phyloP scores from a whole-genome alignment of 352 stramenopile species.

The Phytophthora idaei region DNA sequence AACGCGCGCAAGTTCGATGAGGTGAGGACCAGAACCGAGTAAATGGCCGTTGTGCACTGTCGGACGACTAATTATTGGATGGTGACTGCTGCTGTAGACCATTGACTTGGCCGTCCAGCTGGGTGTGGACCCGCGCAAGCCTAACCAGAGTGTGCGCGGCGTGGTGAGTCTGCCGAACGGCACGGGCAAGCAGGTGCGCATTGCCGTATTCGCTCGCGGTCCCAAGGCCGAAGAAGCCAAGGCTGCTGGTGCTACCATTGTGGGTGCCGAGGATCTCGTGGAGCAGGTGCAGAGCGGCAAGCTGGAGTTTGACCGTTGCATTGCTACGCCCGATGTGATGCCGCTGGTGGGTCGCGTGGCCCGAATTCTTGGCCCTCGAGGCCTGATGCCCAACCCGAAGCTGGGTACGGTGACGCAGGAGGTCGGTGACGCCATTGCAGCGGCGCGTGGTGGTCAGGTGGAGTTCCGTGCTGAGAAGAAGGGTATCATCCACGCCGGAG shows the following conservation, averaged over 20 bases:
- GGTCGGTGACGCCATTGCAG: slow-evolving; percentile 82
- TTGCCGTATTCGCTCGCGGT: slow-evolving; percentile 92
- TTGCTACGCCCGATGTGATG: slow-evolving; percentile 94
- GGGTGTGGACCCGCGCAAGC: slow-evolving; percentile 86
- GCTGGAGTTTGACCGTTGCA: slow-evolving; percentile 91
- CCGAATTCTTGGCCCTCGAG: slow-evolving; percentile 94
- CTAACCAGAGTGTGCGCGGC: slow-evolving; percentile 88
- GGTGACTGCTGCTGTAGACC: slow-evolving; percentile 45
- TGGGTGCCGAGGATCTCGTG: slow-evolving; percentile 91
- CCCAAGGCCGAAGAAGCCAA: slow-evolving; percentile 90
- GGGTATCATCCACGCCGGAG: slow-evolving; percentile 87
- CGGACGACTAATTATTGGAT: slow-evolving; percentile 11
- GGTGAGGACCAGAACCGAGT: slow-evolving; percentile 33
- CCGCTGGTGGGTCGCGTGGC: slow-evolving; percentile 92
- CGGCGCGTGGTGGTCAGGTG: slow-evolving; percentile 82
- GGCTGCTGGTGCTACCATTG: slow-evolving; percentile 87
- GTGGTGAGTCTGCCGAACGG: slow-evolving; percentile 87
- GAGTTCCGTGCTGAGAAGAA: slow-evolving; percentile 93
- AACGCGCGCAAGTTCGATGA: slow-evolving; percentile 86
- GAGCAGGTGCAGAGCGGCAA: slow-evolving; percentile 90
- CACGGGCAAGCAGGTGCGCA: slow-evolving; percentile 86
- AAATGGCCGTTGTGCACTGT: not conserved
- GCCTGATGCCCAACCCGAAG: slow-evolving; percentile 99
- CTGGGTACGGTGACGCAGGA: slow-evolving; percentile 95
- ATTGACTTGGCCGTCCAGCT: slow-evolving; percentile 87